Evolutionary conservation across 148 eudicot genomes (phyloP), one percentile per base, ranked within the genome.

Genomic region (Rhododendron williamsianum): DNA sequence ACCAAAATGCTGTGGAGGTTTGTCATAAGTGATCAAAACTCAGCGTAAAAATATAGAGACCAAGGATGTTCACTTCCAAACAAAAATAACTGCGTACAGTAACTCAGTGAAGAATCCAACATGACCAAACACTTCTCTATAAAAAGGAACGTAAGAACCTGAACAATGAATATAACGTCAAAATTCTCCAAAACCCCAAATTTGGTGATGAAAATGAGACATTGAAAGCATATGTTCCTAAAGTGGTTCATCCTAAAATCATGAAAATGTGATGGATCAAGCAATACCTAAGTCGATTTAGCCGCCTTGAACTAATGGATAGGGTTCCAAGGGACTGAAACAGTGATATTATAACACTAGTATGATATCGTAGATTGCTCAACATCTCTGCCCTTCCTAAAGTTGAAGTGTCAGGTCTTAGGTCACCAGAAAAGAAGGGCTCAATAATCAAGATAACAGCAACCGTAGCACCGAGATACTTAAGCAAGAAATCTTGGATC

Each of bases 391-490:
- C 99, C 49, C 98, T 93, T 84, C 99, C 99, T 88, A 97, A 74
- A n/a, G 98, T 95, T 82, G 99, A 97, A 84, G 96, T 77, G 87
- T 95, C 98, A 38, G 99, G 98, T 88, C 93, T 94, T 85, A 97
- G 87, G 72, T 89, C 87, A 27, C 99, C 99, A 91, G 99, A 92
- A 86, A 97, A 97, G 87, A 97, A 97, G 82, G 99, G 99, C 90
- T 97, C 99, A 83, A 97, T 97, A 81, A 97, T 97, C 87, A 97
- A 88, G 87, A 97, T 88, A 89, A 97, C 99, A 87, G 98, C 99
- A 87, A 97, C 95, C 69, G 99, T 97, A 56, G 99, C 99, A 80
- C 99, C 99, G 83, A 97, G 98, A 91, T 97, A 97, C 91, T 97
- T 95, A 85, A 95, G 83, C 73, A 97, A 88, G 91, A 97, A 97